Conservation (phyloP, 805 yeast species). For the Wickerhamiella sergipiensis region DNA sequence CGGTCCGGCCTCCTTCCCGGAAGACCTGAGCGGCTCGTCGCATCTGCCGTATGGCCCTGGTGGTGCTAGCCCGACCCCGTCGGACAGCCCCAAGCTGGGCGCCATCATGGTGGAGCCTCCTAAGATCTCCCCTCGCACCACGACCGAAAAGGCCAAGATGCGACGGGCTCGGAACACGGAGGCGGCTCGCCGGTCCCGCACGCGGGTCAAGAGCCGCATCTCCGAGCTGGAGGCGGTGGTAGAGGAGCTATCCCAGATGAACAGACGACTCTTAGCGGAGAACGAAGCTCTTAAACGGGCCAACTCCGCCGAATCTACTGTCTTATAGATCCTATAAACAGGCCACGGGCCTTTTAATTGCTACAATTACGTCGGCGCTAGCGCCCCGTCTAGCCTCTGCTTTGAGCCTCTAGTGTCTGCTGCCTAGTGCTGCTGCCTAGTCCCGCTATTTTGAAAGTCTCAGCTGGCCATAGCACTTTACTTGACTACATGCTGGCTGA, state of each 20-base stretch:
- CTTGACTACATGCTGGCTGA: no score
- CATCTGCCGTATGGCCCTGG: not conserved
- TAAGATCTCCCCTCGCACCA: slow-evolving; percentile 2
- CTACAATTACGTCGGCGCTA: not conserved
- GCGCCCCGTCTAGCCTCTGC: no score
- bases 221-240: slow-evolving; percentile 66
- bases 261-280: slow-evolving; percentile 44
- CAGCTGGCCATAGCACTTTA: no score
- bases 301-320: not conserved
- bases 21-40: not conserved
- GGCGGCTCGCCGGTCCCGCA: slow-evolving; percentile 90
- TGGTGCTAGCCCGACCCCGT: not conserved
- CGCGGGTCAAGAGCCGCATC: slow-evolving; percentile 84
- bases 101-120: not conserved
- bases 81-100: not conserved
- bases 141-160: slow-evolving; percentile 7
- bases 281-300: slow-evolving; percentile 33
- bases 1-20: not conserved
- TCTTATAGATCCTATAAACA: slow-evolving; percentile 1
- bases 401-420: no score
- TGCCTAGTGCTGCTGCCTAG: no score
- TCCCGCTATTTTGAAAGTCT: no score
- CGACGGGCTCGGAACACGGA: slow-evolving; percentile 85
- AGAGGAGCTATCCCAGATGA: slow-evolving; percentile 44
- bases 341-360: not conserved